These are phyloP conservation scores for Leccinum rimulosum DNA, from an alignment of 768 basidiomycete genomes.

Conservation along the genomic window DNA sequence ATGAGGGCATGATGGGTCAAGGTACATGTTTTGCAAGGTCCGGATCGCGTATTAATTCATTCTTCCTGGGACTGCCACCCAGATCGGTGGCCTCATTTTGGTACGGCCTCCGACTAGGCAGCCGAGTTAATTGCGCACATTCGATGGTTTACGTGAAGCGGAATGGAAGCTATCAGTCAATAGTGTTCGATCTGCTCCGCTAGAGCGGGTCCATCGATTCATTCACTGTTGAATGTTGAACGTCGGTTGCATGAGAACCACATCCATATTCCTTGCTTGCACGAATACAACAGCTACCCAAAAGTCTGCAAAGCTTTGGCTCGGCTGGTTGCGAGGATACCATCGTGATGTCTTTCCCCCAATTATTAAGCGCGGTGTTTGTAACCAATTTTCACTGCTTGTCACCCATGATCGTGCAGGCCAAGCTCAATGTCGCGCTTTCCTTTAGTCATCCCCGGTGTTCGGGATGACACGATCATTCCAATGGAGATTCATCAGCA, in stretches of 20 bases:
- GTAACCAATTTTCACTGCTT: neutral
- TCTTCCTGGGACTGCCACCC: conserved; percentile 1
- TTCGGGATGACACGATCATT: neutral
- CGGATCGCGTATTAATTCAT: conserved; percentile 2
- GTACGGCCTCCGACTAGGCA: neutral
- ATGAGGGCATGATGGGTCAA: neutral
- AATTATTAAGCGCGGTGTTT: neutral
- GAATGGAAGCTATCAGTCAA: neutral
- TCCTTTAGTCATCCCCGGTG: neutral
- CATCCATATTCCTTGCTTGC: neutral
- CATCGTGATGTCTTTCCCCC: neutral
- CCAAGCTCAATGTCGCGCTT: neutral
- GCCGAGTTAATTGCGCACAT: neutral
- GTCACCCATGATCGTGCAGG: neutral
- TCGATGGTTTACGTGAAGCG: neutral
- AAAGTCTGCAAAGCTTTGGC: neutral
- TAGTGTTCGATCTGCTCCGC: neutral
- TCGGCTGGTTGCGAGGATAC: neutral
- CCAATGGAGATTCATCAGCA: neutral
- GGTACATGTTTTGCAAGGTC: neutral
- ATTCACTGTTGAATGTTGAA: neutral
- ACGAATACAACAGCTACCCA: neutral
- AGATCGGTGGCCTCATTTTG: neutral
- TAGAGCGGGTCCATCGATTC: neutral
- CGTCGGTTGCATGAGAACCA: neutral